Evolutionary conservation across 176 grass and related monocot species (phyloP).

Genomic region (Rhynchospora breviuscula): DNA sequence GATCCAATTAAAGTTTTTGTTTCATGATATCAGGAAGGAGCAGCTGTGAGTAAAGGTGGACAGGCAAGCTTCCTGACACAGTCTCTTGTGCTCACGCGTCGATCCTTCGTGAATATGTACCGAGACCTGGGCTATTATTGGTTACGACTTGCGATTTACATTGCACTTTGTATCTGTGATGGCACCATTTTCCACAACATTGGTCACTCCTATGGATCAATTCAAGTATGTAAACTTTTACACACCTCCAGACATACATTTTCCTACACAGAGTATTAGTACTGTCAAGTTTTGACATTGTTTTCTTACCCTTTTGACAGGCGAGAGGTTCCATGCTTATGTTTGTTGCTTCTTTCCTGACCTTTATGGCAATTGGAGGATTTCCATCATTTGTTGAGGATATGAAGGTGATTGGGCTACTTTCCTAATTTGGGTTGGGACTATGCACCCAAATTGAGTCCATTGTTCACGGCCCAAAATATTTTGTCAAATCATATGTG

Average conservation of each 20-base stretch:
- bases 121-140: conserved; percentile 91
- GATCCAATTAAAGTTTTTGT: background rate
- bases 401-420: conserved; percentile 57
- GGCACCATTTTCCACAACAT: conserved; percentile 66
- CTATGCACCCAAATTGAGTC: background rate
- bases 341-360: conserved; percentile 78
- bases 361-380: conserved; percentile 94
- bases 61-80: conserved; percentile 65
- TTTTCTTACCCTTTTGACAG: conserved; percentile 25
- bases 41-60: conserved; percentile 43
- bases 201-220: conserved; percentile 62
- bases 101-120: conserved; percentile 97
- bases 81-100: conserved; percentile 56
- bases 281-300: background rate
- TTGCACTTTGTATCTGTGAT: conserved; percentile 63
- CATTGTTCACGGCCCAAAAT: background rate
- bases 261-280: background rate
- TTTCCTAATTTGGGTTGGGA: background rate
- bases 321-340: conserved; percentile 82
- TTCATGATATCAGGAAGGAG: conserved; percentile 47
- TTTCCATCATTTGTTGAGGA: conserved; percentile 98
- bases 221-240: conserved; percentile 41
- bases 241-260: background rate
- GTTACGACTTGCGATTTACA: conserved; percentile 71
- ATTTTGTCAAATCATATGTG: background rate